These are phyloP conservation scores for Nakaseomyces bracarensis DNA, from an alignment of 1,139 yeast genomes.

Conservation along the genomic window DNA sequence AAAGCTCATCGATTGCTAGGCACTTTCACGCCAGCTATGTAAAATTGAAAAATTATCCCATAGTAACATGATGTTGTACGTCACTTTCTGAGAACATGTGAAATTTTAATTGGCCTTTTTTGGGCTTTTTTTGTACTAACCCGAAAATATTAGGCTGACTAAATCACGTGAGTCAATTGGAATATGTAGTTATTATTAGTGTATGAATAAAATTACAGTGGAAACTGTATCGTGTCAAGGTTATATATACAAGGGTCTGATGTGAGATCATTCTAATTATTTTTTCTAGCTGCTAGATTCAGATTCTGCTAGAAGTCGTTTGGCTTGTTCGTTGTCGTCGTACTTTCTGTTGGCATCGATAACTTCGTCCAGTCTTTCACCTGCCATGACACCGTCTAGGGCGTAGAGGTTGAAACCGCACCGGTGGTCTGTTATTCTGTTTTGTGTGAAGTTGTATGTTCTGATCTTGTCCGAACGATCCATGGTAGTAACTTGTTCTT, in stretches of 20 bases:
- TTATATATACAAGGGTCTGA: not conserved
- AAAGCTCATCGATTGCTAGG: no score
- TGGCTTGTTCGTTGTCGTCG: constrained; percentile 41
- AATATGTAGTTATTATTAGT: not conserved
- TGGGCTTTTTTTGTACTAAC: no score
- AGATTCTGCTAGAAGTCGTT: constrained; percentile 17
- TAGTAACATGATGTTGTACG: no score
- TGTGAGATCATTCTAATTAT: no score
- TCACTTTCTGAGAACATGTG: no score
- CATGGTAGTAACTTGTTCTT: constrained; percentile 79
- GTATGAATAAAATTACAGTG: not conserved
- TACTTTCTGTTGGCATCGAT: constrained; percentile 45
- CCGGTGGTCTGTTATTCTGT: constrained; percentile 88
- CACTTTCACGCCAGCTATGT: no score
- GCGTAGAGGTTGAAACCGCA: constrained; percentile 75
- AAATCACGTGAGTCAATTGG: not conserved
- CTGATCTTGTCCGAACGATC: constrained; percentile 90
- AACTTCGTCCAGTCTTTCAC: constrained; percentile 57
- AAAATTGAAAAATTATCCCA: no score
- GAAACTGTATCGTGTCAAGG: no score
- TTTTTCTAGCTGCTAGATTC: no score
- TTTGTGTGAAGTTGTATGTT: constrained; percentile 88
- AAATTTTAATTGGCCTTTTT: not conserved
- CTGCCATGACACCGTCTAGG: constrained; percentile 70
- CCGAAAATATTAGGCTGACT: no score